Percentiles rank a stretch among this genome's conserved stretches.
Evolutionary conservation across 345 rosid species (phyloP).

Genomic region (Boechera divaricarpa): DNA sequence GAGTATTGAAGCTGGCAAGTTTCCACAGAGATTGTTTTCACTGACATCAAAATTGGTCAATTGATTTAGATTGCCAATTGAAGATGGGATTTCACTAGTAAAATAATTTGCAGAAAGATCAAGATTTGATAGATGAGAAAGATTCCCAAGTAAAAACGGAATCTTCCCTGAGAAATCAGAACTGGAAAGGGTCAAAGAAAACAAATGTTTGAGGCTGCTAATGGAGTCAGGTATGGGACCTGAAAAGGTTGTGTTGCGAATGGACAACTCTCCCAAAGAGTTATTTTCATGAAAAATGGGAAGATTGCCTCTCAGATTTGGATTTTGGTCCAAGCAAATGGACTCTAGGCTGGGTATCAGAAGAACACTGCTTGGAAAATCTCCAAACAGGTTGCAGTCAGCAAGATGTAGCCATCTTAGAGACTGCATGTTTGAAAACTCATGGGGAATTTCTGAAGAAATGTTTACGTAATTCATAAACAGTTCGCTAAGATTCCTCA

Average conservation of each 20-base stretch:
- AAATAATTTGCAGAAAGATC: too few species aligned
- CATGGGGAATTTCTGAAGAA: not conserved
- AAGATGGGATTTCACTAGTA: too few species aligned
- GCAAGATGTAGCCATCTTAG: not conserved
- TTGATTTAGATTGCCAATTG: not conserved
- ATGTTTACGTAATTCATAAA: not conserved
- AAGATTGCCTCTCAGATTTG: slow-evolving; percentile 11
- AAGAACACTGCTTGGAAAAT: not conserved
- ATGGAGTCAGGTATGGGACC: too few species aligned
- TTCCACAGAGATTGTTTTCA: slow-evolving; percentile 15
- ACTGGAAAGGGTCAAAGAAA: too few species aligned
- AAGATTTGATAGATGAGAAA: too few species aligned
- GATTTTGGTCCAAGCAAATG: not conserved
- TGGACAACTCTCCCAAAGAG: not conserved
- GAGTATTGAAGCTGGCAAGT: not conserved
- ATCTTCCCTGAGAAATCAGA: too few species aligned
- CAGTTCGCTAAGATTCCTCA: slow-evolving; percentile 1
- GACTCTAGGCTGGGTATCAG: not conserved
- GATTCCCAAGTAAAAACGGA: too few species aligned
- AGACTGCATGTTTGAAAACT: not conserved
- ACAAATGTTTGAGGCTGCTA: too few species aligned
- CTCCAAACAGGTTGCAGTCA: too few species aligned
- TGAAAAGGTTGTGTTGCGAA: fast-evolving
- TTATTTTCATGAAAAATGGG: not conserved
- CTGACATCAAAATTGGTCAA: not conserved